A percentile compares a stretch with the other conserved stretches of the same genome.
These are phyloP conservation scores for Melaleuca alternifolia DNA, from an alignment of 345 rosid species.

Conservation along the genomic window DNA sequence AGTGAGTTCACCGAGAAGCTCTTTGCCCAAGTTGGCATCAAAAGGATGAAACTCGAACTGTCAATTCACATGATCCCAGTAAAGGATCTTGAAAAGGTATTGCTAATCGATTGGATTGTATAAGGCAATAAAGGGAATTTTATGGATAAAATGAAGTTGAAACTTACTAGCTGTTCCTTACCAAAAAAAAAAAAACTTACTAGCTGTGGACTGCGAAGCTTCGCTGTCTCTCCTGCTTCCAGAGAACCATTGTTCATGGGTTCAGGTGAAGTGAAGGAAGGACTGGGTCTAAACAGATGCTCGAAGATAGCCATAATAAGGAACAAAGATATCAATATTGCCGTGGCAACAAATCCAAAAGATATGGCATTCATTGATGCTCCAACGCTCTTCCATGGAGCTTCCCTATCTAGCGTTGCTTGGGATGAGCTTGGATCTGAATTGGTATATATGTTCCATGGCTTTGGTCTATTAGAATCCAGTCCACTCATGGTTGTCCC, in stretches of 20 bases:
- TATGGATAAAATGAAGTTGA: neutral
- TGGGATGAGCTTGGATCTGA: conserved; percentile 35
- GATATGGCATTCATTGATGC: conserved; percentile 88
- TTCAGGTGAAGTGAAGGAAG: conserved; percentile 54
- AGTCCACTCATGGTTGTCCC: conserved; percentile 30
- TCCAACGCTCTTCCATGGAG: conserved; percentile 57
- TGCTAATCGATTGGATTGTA: neutral
- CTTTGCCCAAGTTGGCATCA: neutral
- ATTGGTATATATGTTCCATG: conserved; percentile 49
- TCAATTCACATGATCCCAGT: neutral
- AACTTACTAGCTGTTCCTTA: conserved; percentile 38
- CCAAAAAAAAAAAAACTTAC: too few species aligned
- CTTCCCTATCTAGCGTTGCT: conserved; percentile 15
- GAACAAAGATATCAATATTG: conserved; percentile 81
- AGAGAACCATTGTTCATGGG: conserved; percentile 3
- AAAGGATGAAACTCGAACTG: neutral
- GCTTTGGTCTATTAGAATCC: conserved; percentile 39
- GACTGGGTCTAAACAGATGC: conserved; percentile 66
- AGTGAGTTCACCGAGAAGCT: neutral
- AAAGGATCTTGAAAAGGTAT: neutral
- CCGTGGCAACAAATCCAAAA: conserved; percentile 89
- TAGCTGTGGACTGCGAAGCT: conserved; percentile 25
- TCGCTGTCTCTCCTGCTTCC: conserved; percentile 17
- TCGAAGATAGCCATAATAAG: conserved; percentile 91
- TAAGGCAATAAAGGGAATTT: neutral